Evolutionary conservation across 345 rosid species (phyloP).

Genomic region (Euphorbia lathyris): DNA sequence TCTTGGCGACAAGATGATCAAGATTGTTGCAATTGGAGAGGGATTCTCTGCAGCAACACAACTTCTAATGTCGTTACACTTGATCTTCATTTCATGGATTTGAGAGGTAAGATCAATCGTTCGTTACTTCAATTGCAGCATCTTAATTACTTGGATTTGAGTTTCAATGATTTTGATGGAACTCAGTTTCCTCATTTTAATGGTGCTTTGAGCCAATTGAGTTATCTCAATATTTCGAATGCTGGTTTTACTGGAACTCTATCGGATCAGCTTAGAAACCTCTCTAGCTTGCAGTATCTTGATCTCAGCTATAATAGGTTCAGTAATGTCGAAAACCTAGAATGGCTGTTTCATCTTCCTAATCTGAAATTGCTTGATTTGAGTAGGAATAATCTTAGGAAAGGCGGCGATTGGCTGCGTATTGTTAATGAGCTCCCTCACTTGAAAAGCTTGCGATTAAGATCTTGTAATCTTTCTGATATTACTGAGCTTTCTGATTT

Average conservation of each 20-base stretch:
- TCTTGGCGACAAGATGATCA: conserved; percentile 24
- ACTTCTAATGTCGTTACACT: conserved; percentile 18
- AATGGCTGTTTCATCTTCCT: not conserved
- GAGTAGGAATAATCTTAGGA: not conserved
- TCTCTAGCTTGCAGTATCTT: conserved; percentile 40
- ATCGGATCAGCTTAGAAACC: conserved; percentile 34
- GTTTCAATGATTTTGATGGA: conserved; percentile 35
- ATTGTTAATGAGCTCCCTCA: not conserved
- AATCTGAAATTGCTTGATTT: not conserved
- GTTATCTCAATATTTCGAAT: conserved; percentile 40
- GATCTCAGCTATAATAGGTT: conserved; percentile 22
- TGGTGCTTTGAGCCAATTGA: conserved; percentile 25
- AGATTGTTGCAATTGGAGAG: conserved; percentile 32
- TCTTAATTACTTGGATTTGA: conserved; percentile 40
- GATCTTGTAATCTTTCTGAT: not conserved
- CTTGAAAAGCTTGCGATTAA: not conserved
- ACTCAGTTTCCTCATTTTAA: conserved; percentile 32
- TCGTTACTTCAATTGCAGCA: conserved; percentile 37
- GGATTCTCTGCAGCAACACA: conserved; percentile 20
- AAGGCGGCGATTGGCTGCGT: not conserved
- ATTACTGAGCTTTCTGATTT: not conserved
- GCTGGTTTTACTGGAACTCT: conserved; percentile 34
- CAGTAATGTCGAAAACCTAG: conserved; percentile 1
- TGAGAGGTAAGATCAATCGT: conserved; percentile 38
- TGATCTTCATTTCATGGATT: conserved; percentile 15